These are phyloP conservation scores for Ceratobasidium sp. DNA, from an alignment of 1,284 basidiomycete species.

Conservation along the genomic window DNA sequence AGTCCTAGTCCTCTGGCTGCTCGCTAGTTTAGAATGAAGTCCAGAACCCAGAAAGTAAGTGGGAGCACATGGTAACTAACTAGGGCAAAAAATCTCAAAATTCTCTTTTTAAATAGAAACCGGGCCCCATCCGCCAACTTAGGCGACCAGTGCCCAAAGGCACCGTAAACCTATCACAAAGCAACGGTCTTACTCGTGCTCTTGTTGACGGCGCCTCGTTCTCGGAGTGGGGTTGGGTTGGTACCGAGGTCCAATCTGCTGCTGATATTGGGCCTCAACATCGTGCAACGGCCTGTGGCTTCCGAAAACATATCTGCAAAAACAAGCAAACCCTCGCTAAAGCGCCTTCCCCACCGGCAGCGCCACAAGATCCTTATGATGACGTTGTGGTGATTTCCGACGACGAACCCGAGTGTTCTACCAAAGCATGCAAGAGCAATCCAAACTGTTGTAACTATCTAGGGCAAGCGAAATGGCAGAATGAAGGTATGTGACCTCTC, in stretches of 20 bases:
- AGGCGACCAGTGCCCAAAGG: conserved; percentile 59
- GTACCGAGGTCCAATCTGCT: conserved; percentile 65
- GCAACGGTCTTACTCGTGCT: conserved; percentile 69
- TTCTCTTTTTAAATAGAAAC: background rate
- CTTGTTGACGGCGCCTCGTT: conserved; percentile 59
- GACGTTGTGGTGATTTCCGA: conserved; percentile 76
- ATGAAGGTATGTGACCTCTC: conserved; percentile 61
- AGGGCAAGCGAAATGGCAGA: conserved; percentile 81
- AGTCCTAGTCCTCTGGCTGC: background rate
- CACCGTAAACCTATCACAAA: conserved; percentile 62
- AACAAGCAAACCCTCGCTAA: conserved; percentile 43
- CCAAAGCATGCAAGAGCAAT: conserved; percentile 74
- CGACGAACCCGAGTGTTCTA: conserved; percentile 65
- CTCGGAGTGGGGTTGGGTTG: conserved; percentile 81
- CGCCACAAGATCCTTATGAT: conserved; percentile 61
- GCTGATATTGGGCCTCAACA: conserved; percentile 73
- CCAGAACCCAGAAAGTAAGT: conserved; percentile 1
- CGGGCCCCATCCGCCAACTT: conserved; percentile 3
- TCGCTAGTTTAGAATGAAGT: background rate
- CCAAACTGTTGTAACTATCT: conserved; percentile 87
- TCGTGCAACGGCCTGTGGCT: conserved; percentile 71
- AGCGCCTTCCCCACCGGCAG: conserved; percentile 52
- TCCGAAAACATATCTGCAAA: conserved; percentile 57
- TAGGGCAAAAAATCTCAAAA: background rate
- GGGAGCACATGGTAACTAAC: background rate